A percentile compares a stretch with the other conserved stretches of the same genome.
Evolutionary conservation across 352 stramenopile genomes (phyloP).

Genomic region (Phytophthora sojae): DNA sequence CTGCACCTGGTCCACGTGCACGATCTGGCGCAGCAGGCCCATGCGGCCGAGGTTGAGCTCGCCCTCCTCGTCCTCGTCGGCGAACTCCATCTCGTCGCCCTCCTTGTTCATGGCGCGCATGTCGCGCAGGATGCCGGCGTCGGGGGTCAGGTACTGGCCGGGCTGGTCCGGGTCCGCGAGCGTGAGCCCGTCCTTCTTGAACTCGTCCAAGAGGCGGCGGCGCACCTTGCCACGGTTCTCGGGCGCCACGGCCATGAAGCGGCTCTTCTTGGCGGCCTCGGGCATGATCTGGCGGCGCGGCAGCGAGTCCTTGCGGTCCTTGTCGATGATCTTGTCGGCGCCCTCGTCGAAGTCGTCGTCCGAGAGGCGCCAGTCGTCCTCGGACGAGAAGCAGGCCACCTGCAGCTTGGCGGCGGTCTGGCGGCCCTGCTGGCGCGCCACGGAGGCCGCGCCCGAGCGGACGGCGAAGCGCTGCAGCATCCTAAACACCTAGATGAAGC

Average conservation of each 20-base stretch:
- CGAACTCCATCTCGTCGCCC: constrained; percentile 77
- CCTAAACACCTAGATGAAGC: constrained; percentile 15
- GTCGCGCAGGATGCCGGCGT: constrained; percentile 65
- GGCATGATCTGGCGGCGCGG: constrained; percentile 79
- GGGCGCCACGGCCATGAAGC: constrained; percentile 74
- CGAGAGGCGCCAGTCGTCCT: constrained; percentile 56
- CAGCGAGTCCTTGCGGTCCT: constrained; percentile 62
- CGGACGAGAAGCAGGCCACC: constrained; percentile 53
- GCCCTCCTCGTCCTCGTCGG: constrained; percentile 64
- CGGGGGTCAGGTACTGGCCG: constrained; percentile 59
- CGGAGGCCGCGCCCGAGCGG: constrained; percentile 42
- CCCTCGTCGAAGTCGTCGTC: constrained; percentile 76
- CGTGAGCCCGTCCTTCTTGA: constrained; percentile 76
- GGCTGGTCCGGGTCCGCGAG: constrained; percentile 62
- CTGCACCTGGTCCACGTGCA: constrained; percentile 87
- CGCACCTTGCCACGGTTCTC: constrained; percentile 83
- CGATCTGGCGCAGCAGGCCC: constrained; percentile 80
- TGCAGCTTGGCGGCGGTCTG: constrained; percentile 41
- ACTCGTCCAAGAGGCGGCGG: constrained; percentile 81
- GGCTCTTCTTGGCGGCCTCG: constrained; percentile 76
- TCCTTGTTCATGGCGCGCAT: constrained; percentile 77
- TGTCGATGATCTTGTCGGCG: constrained; percentile 75
- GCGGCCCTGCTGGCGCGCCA: constrained; percentile 38
- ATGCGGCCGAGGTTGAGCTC: constrained; percentile 74
- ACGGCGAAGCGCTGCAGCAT: constrained; percentile 77